Evolutionary conservation across 1,284 basidiomycete genomes (phyloP).

Genomic region (Papiliotrema laurentii): DNA sequence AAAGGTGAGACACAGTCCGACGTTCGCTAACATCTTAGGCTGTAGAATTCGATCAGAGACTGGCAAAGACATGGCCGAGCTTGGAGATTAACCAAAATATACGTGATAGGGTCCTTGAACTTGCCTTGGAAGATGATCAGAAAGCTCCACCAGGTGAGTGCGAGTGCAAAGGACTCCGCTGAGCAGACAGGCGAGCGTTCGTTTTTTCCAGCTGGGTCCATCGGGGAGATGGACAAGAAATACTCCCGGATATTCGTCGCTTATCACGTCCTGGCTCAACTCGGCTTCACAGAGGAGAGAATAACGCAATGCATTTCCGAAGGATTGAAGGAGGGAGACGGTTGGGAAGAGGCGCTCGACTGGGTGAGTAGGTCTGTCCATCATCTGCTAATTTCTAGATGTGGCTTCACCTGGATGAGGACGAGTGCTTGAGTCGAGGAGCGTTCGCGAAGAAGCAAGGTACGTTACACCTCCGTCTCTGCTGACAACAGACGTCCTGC

Average conservation of each 20-base stretch:
- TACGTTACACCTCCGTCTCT: conserved; percentile 1
- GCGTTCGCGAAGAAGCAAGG: conserved; percentile 26
- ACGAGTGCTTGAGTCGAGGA: conserved; percentile 53
- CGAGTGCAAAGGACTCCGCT: too few relatives aligned
- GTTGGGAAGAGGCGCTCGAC: conserved; percentile 85
- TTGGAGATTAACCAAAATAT: conserved; percentile 63
- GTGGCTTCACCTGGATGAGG: conserved; percentile 62
- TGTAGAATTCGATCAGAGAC: conserved; percentile 77
- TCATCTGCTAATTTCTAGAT: conserved; percentile 54
- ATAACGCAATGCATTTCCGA: conserved; percentile 49
- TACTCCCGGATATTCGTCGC: conserved; percentile 73
- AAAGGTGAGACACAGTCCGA: conserved; percentile 50
- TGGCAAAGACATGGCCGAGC: conserved; percentile 61
- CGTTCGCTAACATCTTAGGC: conserved; percentile 50
- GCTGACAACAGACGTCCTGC: background rate
- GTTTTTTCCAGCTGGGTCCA: too few relatives aligned
- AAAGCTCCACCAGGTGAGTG: background rate
- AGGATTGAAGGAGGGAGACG: conserved; percentile 52
- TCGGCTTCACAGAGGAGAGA: conserved; percentile 71
- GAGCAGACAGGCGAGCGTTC: too few relatives aligned
- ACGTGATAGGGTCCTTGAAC: conserved; percentile 57
- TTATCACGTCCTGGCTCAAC: conserved; percentile 73
- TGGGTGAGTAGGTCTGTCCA: conserved; percentile 61
- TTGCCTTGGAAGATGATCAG: conserved; percentile 39
- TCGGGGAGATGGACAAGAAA: too few relatives aligned